Conservation (phyloP, 345 rosid genomes). For the Camelina laxa region DNA sequence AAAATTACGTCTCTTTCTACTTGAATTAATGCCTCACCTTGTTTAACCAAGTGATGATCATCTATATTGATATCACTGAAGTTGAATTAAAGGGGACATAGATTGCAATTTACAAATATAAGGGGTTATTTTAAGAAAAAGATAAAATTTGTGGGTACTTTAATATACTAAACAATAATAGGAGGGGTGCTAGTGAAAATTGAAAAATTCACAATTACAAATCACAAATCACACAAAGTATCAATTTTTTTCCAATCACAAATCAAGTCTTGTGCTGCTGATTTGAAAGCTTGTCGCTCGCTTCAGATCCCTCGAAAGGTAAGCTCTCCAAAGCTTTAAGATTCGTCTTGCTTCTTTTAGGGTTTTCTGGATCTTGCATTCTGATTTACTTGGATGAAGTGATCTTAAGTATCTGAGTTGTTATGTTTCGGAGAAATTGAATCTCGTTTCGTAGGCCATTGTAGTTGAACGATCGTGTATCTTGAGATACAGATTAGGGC, state of each 20-base stretch:
- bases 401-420: neutral
- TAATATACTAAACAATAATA: neutral
- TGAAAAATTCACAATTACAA: neutral
- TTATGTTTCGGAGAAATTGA: neutral
- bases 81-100: conserved; percentile 12
- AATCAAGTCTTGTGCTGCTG: conserved; percentile 13
- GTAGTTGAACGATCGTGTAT: neutral
- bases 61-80: neutral
- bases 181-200: conserved; percentile 25
- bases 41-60: conserved; percentile 12
- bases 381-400: neutral
- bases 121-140: neutral
- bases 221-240: conserved; percentile 1
- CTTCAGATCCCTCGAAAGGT: conserved; percentile 38
- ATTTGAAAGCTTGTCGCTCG: conserved; percentile 25
- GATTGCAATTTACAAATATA: neutral
- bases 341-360: neutral
- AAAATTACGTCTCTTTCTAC: neutral
- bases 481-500: neutral
- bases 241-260: neutral
- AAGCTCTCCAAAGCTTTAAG: conserved; percentile 15
- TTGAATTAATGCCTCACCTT: conserved; percentile 12
- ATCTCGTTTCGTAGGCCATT: conserved; percentile 9
- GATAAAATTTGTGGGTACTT: neutral
- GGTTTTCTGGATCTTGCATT: conserved; percentile 9